Evolutionary conservation across 768 basidiomycete genomes (phyloP).

Genomic region (Saitozyma podzolica): DNA sequence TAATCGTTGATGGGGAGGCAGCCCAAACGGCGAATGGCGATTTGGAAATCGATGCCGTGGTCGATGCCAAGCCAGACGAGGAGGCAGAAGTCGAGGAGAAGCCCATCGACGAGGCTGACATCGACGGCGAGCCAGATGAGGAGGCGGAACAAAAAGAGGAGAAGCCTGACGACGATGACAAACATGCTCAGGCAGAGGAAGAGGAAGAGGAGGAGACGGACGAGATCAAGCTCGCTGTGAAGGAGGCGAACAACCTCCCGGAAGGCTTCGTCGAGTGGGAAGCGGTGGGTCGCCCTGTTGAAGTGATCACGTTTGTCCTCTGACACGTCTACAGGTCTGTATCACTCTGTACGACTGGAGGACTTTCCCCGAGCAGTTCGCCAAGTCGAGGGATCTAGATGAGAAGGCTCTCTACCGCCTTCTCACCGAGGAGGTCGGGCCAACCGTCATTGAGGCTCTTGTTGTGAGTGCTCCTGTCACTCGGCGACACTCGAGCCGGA

Average conservation of each 20-base stretch:
- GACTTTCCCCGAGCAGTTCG: conserved; percentile 70
- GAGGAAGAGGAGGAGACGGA: conserved; percentile 54
- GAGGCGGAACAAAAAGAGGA: neutral
- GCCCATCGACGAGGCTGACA: conserved; percentile 8
- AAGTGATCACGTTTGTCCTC: neutral
- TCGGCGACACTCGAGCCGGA: neutral
- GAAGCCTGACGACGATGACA: neutral
- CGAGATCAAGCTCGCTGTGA: conserved; percentile 51
- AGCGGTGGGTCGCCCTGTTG: conserved; percentile 59
- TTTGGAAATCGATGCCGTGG: neutral
- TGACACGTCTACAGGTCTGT: conserved; percentile 63
- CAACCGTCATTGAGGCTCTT: conserved; percentile 67
- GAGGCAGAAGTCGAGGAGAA: conserved; percentile 17
- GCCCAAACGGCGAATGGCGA: neutral
- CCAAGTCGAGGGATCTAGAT: conserved; percentile 70
- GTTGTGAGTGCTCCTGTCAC: conserved; percentile 59
- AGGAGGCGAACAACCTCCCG: conserved; percentile 29
- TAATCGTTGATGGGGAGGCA: neutral
- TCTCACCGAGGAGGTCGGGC: conserved; percentile 67
- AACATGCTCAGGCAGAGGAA: neutral
- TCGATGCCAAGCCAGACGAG: conserved; percentile 4
- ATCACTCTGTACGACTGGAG: conserved; percentile 84
- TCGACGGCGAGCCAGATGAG: conserved; percentile 4
- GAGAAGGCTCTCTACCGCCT: conserved; percentile 77
- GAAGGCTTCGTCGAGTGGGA: conserved; percentile 73